Evolutionary conservation across 176 grass and related monocot species (phyloP).

Genomic region (Juncus effusus): DNA sequence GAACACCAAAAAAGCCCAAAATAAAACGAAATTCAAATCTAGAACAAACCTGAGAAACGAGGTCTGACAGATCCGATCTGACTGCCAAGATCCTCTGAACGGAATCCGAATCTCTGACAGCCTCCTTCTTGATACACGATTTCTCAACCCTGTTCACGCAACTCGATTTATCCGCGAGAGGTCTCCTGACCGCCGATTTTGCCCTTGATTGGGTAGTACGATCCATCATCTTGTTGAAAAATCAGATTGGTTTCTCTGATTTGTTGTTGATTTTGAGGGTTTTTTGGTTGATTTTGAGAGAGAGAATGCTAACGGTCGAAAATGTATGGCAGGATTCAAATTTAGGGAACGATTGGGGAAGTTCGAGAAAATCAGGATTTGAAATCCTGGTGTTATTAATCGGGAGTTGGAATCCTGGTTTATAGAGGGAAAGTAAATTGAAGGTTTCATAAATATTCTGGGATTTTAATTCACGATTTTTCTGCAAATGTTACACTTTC

Average conservation of each 20-base stretch:
- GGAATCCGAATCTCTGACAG: not conserved
- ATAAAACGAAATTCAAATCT: not conserved
- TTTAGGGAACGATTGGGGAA: not conserved
- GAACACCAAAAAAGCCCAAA: constrained; percentile 19
- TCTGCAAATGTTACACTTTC: no score
- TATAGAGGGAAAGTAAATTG: no score
- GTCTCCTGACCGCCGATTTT: constrained; percentile 11
- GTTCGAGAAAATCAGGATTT: no score
- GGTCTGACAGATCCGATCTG: constrained; percentile 24
- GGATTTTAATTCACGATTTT: no score
- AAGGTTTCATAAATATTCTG: no score
- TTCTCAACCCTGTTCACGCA: not conserved
- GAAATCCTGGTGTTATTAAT: no score
- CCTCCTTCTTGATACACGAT: constrained; percentile 13
- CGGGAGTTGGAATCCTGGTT: no score
- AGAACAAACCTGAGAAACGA: constrained; percentile 24
- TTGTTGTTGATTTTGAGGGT: not conserved
- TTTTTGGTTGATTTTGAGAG: not conserved
- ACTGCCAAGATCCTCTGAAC: constrained; percentile 3
- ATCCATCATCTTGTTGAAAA: not conserved
- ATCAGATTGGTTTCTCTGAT: not conserved
- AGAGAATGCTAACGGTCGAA: constrained; percentile 23
- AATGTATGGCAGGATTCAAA: constrained; percentile 5
- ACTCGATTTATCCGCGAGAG: constrained; percentile 11
- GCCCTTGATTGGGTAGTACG: constrained; percentile 1